Evolutionary conservation across 768 basidiomycete species (phyloP).

Genomic region (Calocera viscosa): DNA sequence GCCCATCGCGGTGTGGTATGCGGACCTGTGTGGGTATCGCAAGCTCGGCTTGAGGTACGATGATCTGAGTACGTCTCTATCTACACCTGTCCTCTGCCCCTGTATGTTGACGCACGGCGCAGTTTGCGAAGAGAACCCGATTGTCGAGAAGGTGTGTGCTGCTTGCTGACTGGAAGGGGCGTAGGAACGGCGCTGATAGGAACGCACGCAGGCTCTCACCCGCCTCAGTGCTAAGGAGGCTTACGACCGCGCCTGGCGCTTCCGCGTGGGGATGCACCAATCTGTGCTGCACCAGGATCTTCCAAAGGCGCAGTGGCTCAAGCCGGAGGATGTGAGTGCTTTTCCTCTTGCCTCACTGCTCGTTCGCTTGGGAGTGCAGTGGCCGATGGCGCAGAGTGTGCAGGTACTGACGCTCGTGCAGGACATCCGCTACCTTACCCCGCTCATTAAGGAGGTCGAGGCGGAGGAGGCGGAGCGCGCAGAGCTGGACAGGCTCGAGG

Average conservation of each 20-base stretch:
- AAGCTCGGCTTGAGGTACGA: conserved; percentile 84
- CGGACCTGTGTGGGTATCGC: conserved; percentile 68
- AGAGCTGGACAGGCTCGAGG: conserved; percentile 66
- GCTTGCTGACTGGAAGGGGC: too few species aligned
- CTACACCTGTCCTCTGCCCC: conserved; percentile 15
- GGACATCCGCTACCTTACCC: conserved; percentile 83
- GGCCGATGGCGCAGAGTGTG: not conserved
- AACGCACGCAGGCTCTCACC: conserved; percentile 64
- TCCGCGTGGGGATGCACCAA: conserved; percentile 71
- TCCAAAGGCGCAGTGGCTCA: conserved; percentile 69
- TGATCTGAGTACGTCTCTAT: conserved; percentile 62
- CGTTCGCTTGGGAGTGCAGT: not conserved
- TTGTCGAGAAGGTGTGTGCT: conserved; percentile 60
- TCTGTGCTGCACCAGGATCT: conserved; percentile 68
- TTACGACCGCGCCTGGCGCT: conserved; percentile 84
- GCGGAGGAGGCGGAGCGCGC: conserved; percentile 65
- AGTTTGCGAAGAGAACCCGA: conserved; percentile 67
- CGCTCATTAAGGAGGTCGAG: conserved; percentile 58
- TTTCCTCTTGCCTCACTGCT: not conserved
- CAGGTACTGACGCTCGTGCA: conserved; percentile 25
- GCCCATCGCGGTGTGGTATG: conserved; percentile 75
- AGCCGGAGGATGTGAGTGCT: conserved; percentile 54
- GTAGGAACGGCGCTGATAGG: too few species aligned
- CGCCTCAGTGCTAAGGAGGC: conserved; percentile 67
- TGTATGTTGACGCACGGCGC: conserved; percentile 12